Percentiles rank a stretch among this genome's conserved stretches.
Conservation (phyloP, 2,329 filamentous ascomycete species). For the Scytalidium lignicola region DNA sequence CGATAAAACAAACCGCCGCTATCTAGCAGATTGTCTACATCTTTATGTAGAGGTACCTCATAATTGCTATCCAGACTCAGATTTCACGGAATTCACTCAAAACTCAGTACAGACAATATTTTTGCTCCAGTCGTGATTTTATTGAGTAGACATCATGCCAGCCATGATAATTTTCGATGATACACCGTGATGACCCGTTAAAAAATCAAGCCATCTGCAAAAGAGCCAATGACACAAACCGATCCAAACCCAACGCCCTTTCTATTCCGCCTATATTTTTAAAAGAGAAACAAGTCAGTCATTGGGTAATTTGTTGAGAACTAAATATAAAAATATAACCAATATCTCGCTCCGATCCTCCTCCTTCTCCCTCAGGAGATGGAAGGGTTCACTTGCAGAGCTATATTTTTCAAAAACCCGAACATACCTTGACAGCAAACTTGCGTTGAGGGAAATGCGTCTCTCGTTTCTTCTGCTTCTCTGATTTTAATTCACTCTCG, state of each 20-base stretch:
- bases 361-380: too few relatives aligned
- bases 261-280: conserved; percentile 22
- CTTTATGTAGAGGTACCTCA: too few relatives aligned
- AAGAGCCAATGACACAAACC: conserved; percentile 23
- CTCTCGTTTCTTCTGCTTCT: conserved; percentile 95
- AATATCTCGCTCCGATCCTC: not conserved
- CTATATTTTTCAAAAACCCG: not conserved
- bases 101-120: not conserved
- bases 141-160: conserved; percentile 24
- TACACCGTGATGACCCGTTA: conserved; percentile 19
- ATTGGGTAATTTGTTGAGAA: not conserved
- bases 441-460: conserved; percentile 98
- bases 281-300: too few relatives aligned
- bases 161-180: conserved; percentile 28
- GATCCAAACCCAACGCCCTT: conserved; percentile 12
- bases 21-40: too few relatives aligned
- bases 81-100: not conserved
- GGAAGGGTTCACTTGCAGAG: too few relatives aligned
- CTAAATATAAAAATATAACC: too few relatives aligned
- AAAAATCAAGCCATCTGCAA: conserved; percentile 21
- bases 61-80: not conserved
- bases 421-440: conserved; percentile 85
- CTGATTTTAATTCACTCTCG: conserved; percentile 77
- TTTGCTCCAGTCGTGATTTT: conserved; percentile 27
- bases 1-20: too few relatives aligned